Conservation (phyloP, 768 basidiomycete genomes). For the Trametes sanguinea region DNA sequence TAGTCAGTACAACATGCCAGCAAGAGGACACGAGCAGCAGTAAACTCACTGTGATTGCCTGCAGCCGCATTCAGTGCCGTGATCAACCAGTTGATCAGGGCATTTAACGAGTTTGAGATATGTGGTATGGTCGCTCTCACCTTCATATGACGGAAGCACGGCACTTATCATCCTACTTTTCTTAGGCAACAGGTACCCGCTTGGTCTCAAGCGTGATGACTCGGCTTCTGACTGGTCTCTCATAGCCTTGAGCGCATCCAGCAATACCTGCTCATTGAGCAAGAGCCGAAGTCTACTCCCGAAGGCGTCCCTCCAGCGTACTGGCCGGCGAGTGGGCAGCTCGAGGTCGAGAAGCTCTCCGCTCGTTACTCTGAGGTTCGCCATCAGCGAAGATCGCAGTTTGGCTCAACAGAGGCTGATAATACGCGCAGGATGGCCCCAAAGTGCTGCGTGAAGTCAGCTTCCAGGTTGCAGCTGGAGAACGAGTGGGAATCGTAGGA, state of each 20-base stretch:
- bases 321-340: slow-evolving; percentile 51
- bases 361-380: slow-evolving; percentile 37
- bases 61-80: slow-evolving; percentile 50
- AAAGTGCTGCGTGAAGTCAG: slow-evolving; percentile 57
- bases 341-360: slow-evolving; percentile 46
- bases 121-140: slow-evolving; percentile 30
- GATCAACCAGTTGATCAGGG: slow-evolving; percentile 49
- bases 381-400: too few relatives aligned
- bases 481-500: slow-evolving; percentile 51
- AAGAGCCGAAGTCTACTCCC: slow-evolving; percentile 41
- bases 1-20: slow-evolving; percentile 25
- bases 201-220: background rate
- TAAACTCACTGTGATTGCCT: background rate
- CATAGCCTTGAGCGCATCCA: slow-evolving; percentile 43
- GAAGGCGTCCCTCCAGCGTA: slow-evolving; percentile 49
- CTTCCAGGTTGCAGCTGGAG: slow-evolving; percentile 54
- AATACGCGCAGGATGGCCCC: slow-evolving; percentile 41
- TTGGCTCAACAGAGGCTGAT: background rate
- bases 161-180: slow-evolving; percentile 45
- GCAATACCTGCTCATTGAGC: slow-evolving; percentile 49
- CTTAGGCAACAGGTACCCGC: slow-evolving; percentile 43
- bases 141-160: background rate
- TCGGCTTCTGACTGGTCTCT: background rate
- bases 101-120: slow-evolving; percentile 45
- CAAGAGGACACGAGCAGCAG: too few relatives aligned